phyloP scores from a whole-genome alignment of 2,329 filamentous ascomycete species.

The Xylariaceae sp. region DNA sequence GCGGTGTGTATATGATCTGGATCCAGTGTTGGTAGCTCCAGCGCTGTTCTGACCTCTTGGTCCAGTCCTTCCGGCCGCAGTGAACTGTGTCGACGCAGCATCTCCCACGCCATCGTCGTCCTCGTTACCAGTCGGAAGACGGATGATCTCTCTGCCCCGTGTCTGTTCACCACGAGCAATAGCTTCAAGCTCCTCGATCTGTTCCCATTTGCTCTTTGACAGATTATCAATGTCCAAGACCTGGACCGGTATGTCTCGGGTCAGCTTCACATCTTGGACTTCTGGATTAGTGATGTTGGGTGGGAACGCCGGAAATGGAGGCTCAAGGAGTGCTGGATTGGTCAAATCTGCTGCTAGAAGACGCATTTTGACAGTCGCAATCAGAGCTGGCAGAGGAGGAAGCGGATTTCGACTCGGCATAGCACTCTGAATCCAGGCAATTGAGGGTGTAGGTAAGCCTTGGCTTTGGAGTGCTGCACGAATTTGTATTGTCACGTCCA shows the following conservation, averaged over 20 bases:
- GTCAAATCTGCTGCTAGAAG: conserved; percentile 76
- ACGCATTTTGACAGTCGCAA: conserved; percentile 76
- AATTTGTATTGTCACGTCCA: conserved; percentile 44
- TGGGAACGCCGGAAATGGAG: conserved; percentile 44
- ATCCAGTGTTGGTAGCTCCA: conserved; percentile 17
- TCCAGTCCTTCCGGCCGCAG: conserved; percentile 5
- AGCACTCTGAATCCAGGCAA: conserved; percentile 61
- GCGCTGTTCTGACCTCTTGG: conserved; percentile 4
- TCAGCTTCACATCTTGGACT: conserved; percentile 52
- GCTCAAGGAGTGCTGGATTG: conserved; percentile 46
- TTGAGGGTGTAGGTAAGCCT: conserved; percentile 48
- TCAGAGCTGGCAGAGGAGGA: conserved; percentile 64
- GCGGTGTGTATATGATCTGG: conserved; percentile 64
- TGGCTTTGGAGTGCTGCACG: conserved; percentile 46
- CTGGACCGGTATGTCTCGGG: conserved; percentile 67
- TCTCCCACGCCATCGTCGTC: conserved; percentile 43
- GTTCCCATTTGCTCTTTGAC: conserved; percentile 73
- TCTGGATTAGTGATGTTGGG: conserved; percentile 48
- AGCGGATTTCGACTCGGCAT: conserved; percentile 50
- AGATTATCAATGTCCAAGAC: conserved; percentile 85
- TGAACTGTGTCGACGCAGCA: conserved; percentile 10
- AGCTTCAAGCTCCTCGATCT: conserved; percentile 77
- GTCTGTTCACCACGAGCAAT: conserved; percentile 69
- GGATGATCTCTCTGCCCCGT: conserved; percentile 75
- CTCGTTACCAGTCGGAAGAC: conserved; percentile 45